These are phyloP conservation scores for Antitrichia curtipendula DNA, from an alignment of 225 moss, liverwort and hornwort genomes.

Conservation along the genomic window DNA sequence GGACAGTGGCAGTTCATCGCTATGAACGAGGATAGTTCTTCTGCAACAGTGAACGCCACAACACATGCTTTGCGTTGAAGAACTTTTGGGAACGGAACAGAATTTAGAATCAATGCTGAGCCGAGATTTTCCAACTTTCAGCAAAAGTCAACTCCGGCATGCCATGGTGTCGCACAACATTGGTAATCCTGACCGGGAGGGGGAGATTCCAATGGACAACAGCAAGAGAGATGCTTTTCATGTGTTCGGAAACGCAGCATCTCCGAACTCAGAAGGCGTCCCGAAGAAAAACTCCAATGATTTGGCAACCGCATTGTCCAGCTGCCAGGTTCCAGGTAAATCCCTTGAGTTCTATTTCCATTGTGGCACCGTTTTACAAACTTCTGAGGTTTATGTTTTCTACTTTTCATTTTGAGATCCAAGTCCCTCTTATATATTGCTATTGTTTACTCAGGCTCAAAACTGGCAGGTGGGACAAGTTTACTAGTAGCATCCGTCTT, in stretches of 20 bases:
- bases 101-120: slow-evolving; percentile 22
- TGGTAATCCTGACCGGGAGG: slow-evolving; percentile 5
- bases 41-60: neutral
- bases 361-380: neutral
- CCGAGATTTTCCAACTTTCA: slow-evolving; percentile 5
- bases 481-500: slow-evolving; percentile 45
- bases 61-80: neutral
- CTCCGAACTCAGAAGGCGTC: slow-evolving; percentile 11
- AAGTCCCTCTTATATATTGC: slow-evolving; percentile 28
- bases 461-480: slow-evolving; percentile 49
- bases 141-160: slow-evolving; percentile 19
- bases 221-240: slow-evolving; percentile 8
- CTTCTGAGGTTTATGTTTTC: neutral
- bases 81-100: neutral
- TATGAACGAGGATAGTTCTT: slow-evolving; percentile 1
- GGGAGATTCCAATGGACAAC: slow-evolving; percentile 15
- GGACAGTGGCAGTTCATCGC: neutral
- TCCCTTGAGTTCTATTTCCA: neutral
- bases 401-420: neutral
- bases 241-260: slow-evolving; percentile 1
- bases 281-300: slow-evolving; percentile 25
- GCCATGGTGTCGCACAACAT: slow-evolving; percentile 4
- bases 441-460: slow-evolving; percentile 32
- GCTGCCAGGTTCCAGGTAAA: slow-evolving; percentile 48
- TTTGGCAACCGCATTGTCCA: slow-evolving; percentile 33